phyloP scores from a whole-genome alignment of 768 basidiomycete genomes.

The Lactarius tabidus region DNA sequence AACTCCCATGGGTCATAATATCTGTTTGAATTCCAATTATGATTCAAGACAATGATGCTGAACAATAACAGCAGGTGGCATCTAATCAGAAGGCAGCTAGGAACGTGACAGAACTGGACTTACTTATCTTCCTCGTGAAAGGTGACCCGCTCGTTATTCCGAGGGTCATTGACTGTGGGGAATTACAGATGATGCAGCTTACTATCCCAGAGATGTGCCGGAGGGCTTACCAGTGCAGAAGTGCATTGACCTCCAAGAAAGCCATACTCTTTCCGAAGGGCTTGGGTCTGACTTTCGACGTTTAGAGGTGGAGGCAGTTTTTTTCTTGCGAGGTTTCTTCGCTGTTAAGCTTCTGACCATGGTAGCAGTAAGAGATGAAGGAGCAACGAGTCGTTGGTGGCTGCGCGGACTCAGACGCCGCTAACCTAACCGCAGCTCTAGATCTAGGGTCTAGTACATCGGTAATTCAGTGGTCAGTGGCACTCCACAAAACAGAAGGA shows the following conservation, averaged over 20 bases:
- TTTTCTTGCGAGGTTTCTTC: neutral
- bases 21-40: neutral
- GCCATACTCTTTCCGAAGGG: slow-evolving; percentile 2
- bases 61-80: neutral
- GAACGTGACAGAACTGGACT: neutral
- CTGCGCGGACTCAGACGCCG: neutral
- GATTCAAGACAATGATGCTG: slow-evolving; percentile 13
- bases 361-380: neutral
- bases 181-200: neutral
- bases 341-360: neutral
- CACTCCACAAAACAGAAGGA: too few species aligned
- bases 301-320: neutral
- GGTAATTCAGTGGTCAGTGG: too few species aligned
- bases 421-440: neutral
- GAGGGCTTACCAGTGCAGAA: slow-evolving; percentile 6
- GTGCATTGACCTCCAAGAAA: slow-evolving; percentile 9
- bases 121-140: slow-evolving; percentile 7
- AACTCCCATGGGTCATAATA: slow-evolving; percentile 6
- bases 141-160: neutral
- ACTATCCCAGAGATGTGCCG: neutral
- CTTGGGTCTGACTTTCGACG: neutral
- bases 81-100: neutral
- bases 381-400: neutral
- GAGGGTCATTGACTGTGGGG: slow-evolving; percentile 2
- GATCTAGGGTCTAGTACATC: too few species aligned